These are phyloP conservation scores for Aspergillus homomorphus DNA, from an alignment of 495 filamentous ascomycete species.

Conservation along the genomic window DNA sequence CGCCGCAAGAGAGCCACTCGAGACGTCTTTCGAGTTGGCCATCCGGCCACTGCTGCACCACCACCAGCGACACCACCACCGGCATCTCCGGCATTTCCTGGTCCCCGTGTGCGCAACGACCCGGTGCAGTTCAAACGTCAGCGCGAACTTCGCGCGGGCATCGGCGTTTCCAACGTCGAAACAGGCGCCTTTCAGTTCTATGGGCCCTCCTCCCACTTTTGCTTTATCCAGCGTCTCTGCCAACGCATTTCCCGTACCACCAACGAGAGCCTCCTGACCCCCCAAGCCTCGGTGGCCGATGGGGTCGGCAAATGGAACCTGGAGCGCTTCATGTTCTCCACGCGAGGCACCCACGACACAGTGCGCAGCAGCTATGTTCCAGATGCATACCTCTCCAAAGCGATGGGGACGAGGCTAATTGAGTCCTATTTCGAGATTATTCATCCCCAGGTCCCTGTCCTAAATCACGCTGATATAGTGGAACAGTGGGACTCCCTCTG, in stretches of 20 bases:
- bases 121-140: neutral
- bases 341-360: too few relatives aligned
- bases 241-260: neutral
- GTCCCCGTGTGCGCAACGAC: too few relatives aligned
- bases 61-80: neutral
- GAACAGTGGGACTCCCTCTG: neutral
- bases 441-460: neutral
- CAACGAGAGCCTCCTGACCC: neutral
- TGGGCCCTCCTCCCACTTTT: slow-evolving; percentile 2
- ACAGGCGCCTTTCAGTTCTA: slow-evolving; percentile 2
- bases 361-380: too few relatives aligned
- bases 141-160: neutral
- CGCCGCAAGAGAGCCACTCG: too few relatives aligned
- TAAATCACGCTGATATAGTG: neutral
- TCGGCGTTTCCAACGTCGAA: slow-evolving; percentile 2
- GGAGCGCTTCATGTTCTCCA: slow-evolving; percentile 2
- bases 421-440: slow-evolving; percentile 1
- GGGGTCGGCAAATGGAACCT: slow-evolving; percentile 1
- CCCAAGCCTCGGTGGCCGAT: neutral
- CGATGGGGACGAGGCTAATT: neutral
- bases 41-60: too few relatives aligned
- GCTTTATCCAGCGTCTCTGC: slow-evolving; percentile 3
- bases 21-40: too few relatives aligned
- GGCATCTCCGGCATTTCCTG: neutral
- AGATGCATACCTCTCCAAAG: neutral